Conservation (phyloP, 345 rosid species). For the Bruguiera gymnorhiza region DNA sequence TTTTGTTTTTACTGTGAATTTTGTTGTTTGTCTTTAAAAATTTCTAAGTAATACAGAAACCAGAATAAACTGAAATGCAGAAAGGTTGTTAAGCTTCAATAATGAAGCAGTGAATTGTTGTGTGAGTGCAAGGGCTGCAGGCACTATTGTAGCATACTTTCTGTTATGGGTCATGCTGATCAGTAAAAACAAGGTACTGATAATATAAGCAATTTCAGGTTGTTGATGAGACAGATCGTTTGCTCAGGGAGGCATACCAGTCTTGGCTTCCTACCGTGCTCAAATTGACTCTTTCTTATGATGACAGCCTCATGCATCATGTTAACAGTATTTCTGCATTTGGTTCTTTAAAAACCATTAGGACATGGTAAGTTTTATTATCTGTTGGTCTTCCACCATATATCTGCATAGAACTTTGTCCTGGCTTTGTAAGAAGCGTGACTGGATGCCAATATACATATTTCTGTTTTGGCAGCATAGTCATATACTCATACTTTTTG, state of each 20-base stretch:
- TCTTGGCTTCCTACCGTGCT: conserved; percentile 95
- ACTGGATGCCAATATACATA: not conserved
- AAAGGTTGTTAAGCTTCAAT: too few relatives aligned
- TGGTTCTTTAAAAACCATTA: conserved; percentile 65
- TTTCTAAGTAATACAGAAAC: too few relatives aligned
- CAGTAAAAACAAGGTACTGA: conserved; percentile 21
- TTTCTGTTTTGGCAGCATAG: not conserved
- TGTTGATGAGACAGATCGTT: conserved; percentile 93
- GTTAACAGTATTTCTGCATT: conserved; percentile 31
- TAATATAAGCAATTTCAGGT: conserved; percentile 48
- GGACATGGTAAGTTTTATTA: conserved; percentile 65
- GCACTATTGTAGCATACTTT: too few relatives aligned
- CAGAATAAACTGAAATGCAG: too few relatives aligned
- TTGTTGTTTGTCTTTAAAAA: too few relatives aligned
- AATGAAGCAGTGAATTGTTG: too few relatives aligned
- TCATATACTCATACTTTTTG: not conserved
- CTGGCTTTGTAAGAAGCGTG: not conserved
- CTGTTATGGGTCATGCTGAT: not conserved
- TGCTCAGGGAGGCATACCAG: conserved; percentile 92
- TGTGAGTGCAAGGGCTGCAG: too few relatives aligned
- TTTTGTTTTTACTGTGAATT: not conserved
- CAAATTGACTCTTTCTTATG: conserved; percentile 43
- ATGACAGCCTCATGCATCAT: conserved; percentile 35
- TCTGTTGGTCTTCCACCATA: conserved; percentile 3
- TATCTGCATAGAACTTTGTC: not conserved